These are phyloP conservation scores for Candida dubliniensis DNA, from an alignment of 1,139 yeast genomes.

Conservation along the genomic window DNA sequence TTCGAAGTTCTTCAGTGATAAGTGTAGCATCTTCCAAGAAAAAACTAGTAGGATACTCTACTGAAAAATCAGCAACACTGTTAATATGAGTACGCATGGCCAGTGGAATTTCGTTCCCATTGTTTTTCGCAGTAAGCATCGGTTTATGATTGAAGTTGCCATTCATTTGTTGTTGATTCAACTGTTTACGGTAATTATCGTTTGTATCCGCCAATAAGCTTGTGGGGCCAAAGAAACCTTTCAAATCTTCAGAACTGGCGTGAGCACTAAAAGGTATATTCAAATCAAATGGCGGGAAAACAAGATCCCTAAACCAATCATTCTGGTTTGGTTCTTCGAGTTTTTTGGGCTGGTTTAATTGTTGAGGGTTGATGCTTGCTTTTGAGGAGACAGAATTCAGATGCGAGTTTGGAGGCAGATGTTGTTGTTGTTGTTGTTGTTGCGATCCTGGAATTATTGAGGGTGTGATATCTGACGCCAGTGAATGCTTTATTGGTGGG, in stretches of 20 bases:
- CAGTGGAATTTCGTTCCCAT: neutral
- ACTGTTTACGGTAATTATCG: neutral
- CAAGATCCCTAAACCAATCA: conserved; percentile 70
- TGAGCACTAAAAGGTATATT: conserved; percentile 14
- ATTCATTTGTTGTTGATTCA: neutral
- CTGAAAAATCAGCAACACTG: conserved; percentile 11
- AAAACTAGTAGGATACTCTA: conserved; percentile 13
- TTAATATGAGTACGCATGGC: conserved; percentile 1
- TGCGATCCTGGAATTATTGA: conserved; percentile 2
- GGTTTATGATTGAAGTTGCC: too few relatives aligned
- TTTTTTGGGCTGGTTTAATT: conserved; percentile 6
- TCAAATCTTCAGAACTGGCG: conserved; percentile 13
- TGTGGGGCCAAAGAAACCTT: conserved; percentile 12
- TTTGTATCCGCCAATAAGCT: conserved; percentile 7
- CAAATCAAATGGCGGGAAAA: conserved; percentile 57
- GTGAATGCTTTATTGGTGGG: neutral
- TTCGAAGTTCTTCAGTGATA: conserved; percentile 53
- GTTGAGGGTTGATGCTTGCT: conserved; percentile 8
- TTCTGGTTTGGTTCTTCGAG: conserved; percentile 24
- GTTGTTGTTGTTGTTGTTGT: conserved; percentile 2
- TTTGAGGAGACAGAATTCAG: conserved; percentile 8
- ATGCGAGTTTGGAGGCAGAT: conserved; percentile 8
- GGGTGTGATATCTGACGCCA: neutral
- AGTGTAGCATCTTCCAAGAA: conserved; percentile 17
- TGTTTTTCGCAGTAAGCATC: too few relatives aligned